phyloP scores from a whole-genome alignment of 2,329 filamentous ascomycete species.

The Colletotrichum camelliae region DNA sequence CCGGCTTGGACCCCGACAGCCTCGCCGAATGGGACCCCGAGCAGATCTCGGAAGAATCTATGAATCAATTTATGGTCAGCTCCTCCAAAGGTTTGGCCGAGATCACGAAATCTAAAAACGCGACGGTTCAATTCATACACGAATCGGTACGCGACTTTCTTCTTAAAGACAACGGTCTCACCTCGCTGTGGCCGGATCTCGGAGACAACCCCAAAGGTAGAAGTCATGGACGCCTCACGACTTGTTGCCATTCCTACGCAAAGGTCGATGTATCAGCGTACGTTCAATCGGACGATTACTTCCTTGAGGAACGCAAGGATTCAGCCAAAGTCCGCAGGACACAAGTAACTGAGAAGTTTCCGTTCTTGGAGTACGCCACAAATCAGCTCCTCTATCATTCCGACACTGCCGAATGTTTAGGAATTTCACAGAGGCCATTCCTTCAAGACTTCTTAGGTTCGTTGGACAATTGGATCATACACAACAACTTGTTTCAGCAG shows the following conservation, averaged over 20 bases:
- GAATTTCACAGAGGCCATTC: not conserved
- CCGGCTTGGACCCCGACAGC: constrained; percentile 24
- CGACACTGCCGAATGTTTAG: not conserved
- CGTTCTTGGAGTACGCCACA: not conserved
- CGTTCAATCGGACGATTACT: not conserved
- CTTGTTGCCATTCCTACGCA: not conserved
- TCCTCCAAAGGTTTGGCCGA: constrained; percentile 54
- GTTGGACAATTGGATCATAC: not conserved
- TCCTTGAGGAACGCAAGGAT: too few species aligned
- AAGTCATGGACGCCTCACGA: not conserved
- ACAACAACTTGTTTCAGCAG: not conserved
- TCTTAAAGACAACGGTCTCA: constrained; percentile 13
- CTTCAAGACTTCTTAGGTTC: rapidly evolving
- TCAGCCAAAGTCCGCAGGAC: too few species aligned
- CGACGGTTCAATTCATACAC: constrained; percentile 53
- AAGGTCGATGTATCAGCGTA: not conserved
- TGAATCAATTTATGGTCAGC: constrained; percentile 33
- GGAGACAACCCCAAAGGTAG: not conserved
- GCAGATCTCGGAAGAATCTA: constrained; percentile 24
- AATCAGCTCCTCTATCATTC: not conserved
- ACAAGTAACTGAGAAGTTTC: not conserved
- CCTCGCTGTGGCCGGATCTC: not conserved
- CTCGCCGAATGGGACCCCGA: constrained; percentile 26
- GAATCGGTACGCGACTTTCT: constrained; percentile 51
- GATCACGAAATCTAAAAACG: constrained; percentile 30